Percentiles rank a stretch among this genome's conserved stretches.
phyloP scores from a whole-genome alignment of 192 early-diverging fungal genomes.

The Coemansia sp. region DNA sequence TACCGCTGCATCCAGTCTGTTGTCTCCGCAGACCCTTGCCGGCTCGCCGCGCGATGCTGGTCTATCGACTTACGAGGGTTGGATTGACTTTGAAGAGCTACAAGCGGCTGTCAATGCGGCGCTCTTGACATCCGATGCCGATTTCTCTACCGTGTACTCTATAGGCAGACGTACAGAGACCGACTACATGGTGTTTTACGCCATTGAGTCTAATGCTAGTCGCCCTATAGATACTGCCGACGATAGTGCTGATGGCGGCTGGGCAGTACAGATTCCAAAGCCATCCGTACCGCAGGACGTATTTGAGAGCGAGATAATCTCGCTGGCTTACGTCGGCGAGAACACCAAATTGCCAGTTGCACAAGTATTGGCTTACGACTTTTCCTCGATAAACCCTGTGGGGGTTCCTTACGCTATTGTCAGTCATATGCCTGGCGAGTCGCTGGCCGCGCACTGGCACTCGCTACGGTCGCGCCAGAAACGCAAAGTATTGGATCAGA shows the following conservation, averaged over 20 bases:
- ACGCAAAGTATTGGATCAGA: constrained; percentile 33
- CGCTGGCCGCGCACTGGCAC: constrained; percentile 27
- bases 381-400: constrained; percentile 28
- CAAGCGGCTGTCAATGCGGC: neutral
- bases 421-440: constrained; percentile 9
- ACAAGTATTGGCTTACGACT: constrained; percentile 17
- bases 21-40: constrained; percentile 27
- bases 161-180: constrained; percentile 28
- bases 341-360: constrained; percentile 21
- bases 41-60: constrained; percentile 12
- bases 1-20: neutral
- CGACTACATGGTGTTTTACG: constrained; percentile 44
- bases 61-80: constrained; percentile 25
- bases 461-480: constrained; percentile 17
- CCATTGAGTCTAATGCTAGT: neutral
- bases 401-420: constrained; percentile 46
- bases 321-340: constrained; percentile 31
- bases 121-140: neutral
- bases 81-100: constrained; percentile 46
- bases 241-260: neutral
- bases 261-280: constrained; percentile 38
- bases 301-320: constrained; percentile 45
- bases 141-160: neutral
- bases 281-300: constrained; percentile 19
- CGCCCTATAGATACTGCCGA: neutral